Evolutionary conservation across 768 basidiomycete species (phyloP).

Genomic region (Glaciozyma antarctica): DNA sequence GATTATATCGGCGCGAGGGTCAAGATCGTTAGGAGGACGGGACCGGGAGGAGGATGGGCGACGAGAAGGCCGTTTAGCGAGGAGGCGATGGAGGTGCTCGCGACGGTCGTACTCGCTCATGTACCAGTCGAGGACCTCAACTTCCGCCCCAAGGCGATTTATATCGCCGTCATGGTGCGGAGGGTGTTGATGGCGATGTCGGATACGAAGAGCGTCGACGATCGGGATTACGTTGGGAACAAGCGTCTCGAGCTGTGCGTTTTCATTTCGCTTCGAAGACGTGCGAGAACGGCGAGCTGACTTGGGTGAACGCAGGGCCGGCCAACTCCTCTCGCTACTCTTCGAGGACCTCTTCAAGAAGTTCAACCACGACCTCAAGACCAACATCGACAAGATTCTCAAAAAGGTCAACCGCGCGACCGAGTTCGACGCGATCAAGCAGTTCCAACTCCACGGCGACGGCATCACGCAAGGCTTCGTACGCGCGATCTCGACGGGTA

Average conservation of each 20-base stretch:
- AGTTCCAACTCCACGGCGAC: constrained; percentile 89
- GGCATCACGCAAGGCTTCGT: constrained; percentile 92
- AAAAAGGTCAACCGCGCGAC: constrained; percentile 90
- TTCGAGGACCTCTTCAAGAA: constrained; percentile 99
- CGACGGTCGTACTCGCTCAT: constrained; percentile 92
- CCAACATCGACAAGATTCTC: constrained; percentile 89
- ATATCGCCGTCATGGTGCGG: constrained; percentile 94
- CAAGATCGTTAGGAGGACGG: constrained; percentile 69
- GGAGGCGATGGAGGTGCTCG: constrained; percentile 91
- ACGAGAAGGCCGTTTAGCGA: constrained; percentile 70
- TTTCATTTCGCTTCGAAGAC: background rate
- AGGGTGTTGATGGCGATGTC: constrained; percentile 93
- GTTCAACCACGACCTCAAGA: constrained; percentile 90
- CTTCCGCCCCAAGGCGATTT: constrained; percentile 87
- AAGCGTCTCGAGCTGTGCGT: constrained; percentile 93
- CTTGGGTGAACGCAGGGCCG: constrained; percentile 54
- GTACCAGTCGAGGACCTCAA: constrained; percentile 83
- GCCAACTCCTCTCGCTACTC: constrained; percentile 84
- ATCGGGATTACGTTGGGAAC: constrained; percentile 97
- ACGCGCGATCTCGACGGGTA: constrained; percentile 95
- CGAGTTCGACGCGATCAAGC: constrained; percentile 84
- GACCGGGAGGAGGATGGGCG: constrained; percentile 37
- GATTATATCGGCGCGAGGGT: constrained; percentile 92
- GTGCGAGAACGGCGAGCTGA: background rate
- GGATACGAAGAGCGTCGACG: constrained; percentile 94